Evolutionary conservation across 805 yeast genomes (phyloP).

Genomic region (Komagataella populi): DNA sequence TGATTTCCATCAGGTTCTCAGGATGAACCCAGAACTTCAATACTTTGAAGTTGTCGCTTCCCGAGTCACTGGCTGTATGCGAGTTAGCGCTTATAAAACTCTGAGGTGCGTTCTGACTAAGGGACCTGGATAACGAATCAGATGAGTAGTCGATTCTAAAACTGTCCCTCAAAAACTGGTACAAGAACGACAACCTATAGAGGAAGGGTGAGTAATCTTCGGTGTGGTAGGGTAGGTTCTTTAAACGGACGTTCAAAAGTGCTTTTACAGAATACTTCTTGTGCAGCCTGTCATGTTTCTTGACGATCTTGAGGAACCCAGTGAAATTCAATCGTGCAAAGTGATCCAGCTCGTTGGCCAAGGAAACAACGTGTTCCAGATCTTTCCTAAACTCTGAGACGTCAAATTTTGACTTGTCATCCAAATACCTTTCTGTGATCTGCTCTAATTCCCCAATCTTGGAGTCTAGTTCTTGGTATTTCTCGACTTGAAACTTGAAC

Average conservation of each 20-base stretch:
- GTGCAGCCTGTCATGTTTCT: constrained; percentile 90
- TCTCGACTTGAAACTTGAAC: constrained; percentile 53
- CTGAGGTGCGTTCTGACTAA: constrained; percentile 17
- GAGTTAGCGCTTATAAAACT: constrained; percentile 7
- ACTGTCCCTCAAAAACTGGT: constrained; percentile 72
- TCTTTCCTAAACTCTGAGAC: constrained; percentile 47
- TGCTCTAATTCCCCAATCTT: constrained; percentile 53
- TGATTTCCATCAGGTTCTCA: constrained; percentile 93
- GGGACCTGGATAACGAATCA: constrained; percentile 19
- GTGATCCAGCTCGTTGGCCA: constrained; percentile 77
- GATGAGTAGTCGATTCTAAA: constrained; percentile 24
- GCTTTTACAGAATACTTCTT: constrained; percentile 84
- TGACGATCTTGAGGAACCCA: constrained; percentile 87
- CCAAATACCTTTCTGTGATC: constrained; percentile 29
- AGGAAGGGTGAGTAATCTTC: constrained; percentile 91
- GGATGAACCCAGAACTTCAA: constrained; percentile 94
- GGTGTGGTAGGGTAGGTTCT: constrained; percentile 79
- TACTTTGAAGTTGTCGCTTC: constrained; percentile 29
- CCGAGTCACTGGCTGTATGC: constrained; percentile 5
- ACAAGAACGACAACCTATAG: constrained; percentile 69
- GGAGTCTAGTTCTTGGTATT: constrained; percentile 55
- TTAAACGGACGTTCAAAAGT: constrained; percentile 73
- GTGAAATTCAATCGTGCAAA: constrained; percentile 89
- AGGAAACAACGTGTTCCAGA: constrained; percentile 59
- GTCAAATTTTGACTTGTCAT: constrained; percentile 28